phyloP scores from a whole-genome alignment of 768 basidiomycete genomes.

The Crepidotus variabilis region DNA sequence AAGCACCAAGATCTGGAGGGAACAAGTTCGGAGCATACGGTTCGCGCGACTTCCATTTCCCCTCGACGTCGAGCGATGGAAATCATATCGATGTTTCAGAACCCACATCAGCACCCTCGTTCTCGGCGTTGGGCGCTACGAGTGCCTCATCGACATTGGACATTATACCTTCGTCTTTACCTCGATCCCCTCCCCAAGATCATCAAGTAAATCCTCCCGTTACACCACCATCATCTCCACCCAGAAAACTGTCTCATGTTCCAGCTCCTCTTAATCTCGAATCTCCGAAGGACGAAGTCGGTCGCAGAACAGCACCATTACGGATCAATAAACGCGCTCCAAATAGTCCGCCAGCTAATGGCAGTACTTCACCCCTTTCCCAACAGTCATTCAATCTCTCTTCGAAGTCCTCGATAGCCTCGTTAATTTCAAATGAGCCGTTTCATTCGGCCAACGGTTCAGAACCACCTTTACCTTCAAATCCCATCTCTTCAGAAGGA shows the following conservation, averaged over 20 bases:
- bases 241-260: slow-evolving; percentile 12
- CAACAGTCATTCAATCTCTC: not conserved
- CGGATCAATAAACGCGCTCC: slow-evolving; percentile 24
- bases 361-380: slow-evolving; percentile 7
- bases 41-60: not conserved
- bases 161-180: not conserved
- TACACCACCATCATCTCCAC: slow-evolving; percentile 3
- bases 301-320: slow-evolving; percentile 15
- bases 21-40: not conserved
- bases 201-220: not conserved
- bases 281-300: slow-evolving; percentile 1
- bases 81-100: not conserved
- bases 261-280: slow-evolving; percentile 13
- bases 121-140: not conserved
- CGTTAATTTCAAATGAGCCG: not conserved
- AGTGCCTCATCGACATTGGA: not conserved
- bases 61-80: not conserved
- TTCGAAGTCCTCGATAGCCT: not conserved
- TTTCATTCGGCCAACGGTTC: not conserved
- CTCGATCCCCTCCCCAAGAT: not conserved
- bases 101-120: not conserved
- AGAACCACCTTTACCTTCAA: not conserved
- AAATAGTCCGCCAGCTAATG: slow-evolving; percentile 8
- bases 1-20: not conserved
- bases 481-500: not conserved